These are phyloP conservation scores for Actinomortierella ambigua DNA, from an alignment of 371 early-diverging fungal genomes.

Conservation along the genomic window DNA sequence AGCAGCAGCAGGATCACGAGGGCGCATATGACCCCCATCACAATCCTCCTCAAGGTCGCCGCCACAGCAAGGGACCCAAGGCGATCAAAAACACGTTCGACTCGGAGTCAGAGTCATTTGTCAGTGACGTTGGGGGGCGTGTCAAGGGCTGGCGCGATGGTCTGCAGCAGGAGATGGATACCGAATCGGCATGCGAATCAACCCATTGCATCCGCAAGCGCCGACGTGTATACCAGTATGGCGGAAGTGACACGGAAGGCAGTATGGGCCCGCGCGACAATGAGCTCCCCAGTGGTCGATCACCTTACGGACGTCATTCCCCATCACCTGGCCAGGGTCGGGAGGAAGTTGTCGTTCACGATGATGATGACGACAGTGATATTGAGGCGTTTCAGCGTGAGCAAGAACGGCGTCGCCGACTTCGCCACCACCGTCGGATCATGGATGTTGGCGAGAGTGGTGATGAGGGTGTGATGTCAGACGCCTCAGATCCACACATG, in stretches of 20 bases:
- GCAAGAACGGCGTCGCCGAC: constrained; percentile 4
- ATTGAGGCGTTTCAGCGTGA: constrained; percentile 29
- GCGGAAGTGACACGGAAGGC: no score
- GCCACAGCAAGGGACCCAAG: constrained; percentile 33
- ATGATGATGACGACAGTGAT: constrained; percentile 33
- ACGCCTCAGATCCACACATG: constrained; percentile 21
- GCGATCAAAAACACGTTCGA: constrained; percentile 36
- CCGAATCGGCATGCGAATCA: constrained; percentile 30
- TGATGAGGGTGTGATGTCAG: constrained; percentile 25
- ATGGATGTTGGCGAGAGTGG: constrained; percentile 1
- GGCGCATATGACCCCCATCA: no score
- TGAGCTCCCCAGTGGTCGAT: no score
- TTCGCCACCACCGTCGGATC: constrained; percentile 8
- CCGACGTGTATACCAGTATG: constrained; percentile 10
- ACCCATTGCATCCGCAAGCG: constrained; percentile 37
- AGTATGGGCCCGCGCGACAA: no score
- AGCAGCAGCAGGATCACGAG: constrained; percentile 9
- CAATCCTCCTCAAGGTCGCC: constrained; percentile 9
- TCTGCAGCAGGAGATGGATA: constrained; percentile 22
- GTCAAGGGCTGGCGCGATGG: constrained; percentile 42
- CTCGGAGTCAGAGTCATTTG: constrained; percentile 30
- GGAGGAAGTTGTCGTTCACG: background rate
- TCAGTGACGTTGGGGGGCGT: constrained; percentile 31
- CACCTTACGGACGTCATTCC: no score
- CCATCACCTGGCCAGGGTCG: background rate